Evolutionary conservation across 2,329 filamentous ascomycete genomes (phyloP), one percentile per base, ranked within the genome.

Genomic region (Ceratocystis destructans): DNA sequence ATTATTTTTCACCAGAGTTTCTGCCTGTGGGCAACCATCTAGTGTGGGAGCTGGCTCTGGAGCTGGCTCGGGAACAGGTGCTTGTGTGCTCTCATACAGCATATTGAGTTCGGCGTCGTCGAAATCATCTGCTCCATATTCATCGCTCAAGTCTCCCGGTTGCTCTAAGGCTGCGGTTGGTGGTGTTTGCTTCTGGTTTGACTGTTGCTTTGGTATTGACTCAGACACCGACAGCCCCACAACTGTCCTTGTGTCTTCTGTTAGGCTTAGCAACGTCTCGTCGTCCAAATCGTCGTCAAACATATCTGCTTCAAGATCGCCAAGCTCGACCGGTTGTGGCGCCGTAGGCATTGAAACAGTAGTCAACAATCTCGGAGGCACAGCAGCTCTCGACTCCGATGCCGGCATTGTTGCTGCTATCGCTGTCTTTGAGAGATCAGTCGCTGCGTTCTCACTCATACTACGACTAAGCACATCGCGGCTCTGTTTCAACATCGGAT

Each of bases 71-170:
- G 71, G 72, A 48, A 73, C 70, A 48, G 72, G 71, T 8, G 79
- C 50, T n/a, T 68, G 67, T 28, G 67, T 71, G 53, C 71, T 79
- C 1, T 77, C 78, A 59, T 45, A 64, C 22, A 41, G 7, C 31
- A 44, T 33, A 10, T 50, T 76, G 5, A 87, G 76, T 0, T 80
- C 76, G 64, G 85, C 83, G 55, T 87, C 84, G 70, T 87, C 83
- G 67, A 84, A 79, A 45, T 85, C 82, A 55, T 81, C 80, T 67
- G 82, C 81, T 2, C 78, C 81, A 66, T 83, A 84, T 67, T 84
- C 81, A 0, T 80, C 81, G 3, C 71, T 71, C 50, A 66, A 57
- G 7, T 70, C 31, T 15, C 3, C 55, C 3, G 17, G 22, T 15
- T 55, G 25, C 28, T 55, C 44, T 22, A 22, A 22, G 4, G 59